These are phyloP conservation scores for Musa troglodytarum DNA, from an alignment of 176 grass and related monocot species.

Conservation along the genomic window DNA sequence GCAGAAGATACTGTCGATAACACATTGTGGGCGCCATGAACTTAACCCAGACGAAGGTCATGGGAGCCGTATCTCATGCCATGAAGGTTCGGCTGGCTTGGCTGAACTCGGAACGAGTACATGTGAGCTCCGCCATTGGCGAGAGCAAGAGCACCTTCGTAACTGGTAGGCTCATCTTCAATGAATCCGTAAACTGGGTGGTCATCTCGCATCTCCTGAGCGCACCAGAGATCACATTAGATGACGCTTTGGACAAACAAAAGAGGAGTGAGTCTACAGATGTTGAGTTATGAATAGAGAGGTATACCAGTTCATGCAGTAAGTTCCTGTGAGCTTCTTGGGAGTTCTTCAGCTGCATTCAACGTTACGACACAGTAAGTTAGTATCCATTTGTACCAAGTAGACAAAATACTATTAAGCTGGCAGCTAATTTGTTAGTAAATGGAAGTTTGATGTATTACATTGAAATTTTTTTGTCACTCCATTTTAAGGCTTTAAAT, in stretches of 20 bases:
- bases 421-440: too few relatives aligned
- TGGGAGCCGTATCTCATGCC: slow-evolving; percentile 71
- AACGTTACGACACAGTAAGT: background rate
- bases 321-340: slow-evolving; percentile 67
- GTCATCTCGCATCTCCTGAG: slow-evolving; percentile 69
- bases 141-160: slow-evolving; percentile 30
- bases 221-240: background rate
- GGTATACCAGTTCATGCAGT: slow-evolving; percentile 51
- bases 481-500: too few relatives aligned
- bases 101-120: slow-evolving; percentile 75
- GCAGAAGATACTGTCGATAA: too few relatives aligned
- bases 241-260: background rate
- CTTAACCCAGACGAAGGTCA: slow-evolving; percentile 68
- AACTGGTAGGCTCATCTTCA: slow-evolving; percentile 41
- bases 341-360: slow-evolving; percentile 69
- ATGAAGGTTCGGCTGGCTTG: slow-evolving; percentile 83
- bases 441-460: too few relatives aligned
- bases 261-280: background rate
- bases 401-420: too few relatives aligned
- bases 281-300: background rate
- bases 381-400: background rate
- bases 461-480: too few relatives aligned
- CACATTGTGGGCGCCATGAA: too few relatives aligned
- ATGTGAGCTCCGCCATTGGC: slow-evolving; percentile 45
- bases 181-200: slow-evolving; percentile 54